A percentile compares a stretch with the other conserved stretches of the same genome.
These are phyloP conservation scores for Fusarium sp. DNA, from an alignment of 2,329 filamentous ascomycete species.

Conservation along the genomic window DNA sequence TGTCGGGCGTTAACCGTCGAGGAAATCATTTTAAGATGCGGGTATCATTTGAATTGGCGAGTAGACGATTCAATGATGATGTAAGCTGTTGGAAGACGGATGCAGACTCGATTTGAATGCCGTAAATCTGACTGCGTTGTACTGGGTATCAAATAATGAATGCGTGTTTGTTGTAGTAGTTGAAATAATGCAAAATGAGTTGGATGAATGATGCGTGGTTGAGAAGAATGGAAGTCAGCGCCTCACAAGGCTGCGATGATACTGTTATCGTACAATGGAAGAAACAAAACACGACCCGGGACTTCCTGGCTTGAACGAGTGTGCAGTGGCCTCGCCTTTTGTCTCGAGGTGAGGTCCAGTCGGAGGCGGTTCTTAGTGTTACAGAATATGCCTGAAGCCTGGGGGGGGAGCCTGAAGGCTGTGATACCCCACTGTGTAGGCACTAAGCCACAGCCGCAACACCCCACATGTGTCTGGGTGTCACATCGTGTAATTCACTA, in stretches of 20 bases:
- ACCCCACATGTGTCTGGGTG: conserved; percentile 10
- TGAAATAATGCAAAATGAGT: conserved; percentile 11
- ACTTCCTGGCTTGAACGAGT: conserved; percentile 9
- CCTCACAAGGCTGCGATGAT: conserved; percentile 27
- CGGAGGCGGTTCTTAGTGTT: conserved; percentile 17
- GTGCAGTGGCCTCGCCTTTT: conserved; percentile 18
- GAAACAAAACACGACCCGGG: neutral
- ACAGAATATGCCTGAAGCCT: conserved; percentile 15
- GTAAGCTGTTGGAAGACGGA: neutral
- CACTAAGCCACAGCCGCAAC: conserved; percentile 43
- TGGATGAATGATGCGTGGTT: conserved; percentile 4
- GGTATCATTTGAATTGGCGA: conserved; percentile 20
- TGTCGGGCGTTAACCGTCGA: conserved; percentile 53
- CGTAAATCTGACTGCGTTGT: neutral
- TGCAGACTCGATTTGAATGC: neutral
- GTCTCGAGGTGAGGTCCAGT: conserved; percentile 20
- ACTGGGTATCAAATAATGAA: neutral
- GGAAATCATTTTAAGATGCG: conserved; percentile 44
- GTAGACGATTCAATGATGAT: neutral
- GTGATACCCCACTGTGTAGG: conserved; percentile 33
- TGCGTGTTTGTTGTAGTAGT: neutral
- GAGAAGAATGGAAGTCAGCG: neutral
- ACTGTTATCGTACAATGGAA: neutral
- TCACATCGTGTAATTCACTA: conserved; percentile 9
- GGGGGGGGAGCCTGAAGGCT: conserved; percentile 20